Conservation (phyloP, 2,329 filamentous ascomycete genomes). For the Rhytidhysteron rufulum region DNA sequence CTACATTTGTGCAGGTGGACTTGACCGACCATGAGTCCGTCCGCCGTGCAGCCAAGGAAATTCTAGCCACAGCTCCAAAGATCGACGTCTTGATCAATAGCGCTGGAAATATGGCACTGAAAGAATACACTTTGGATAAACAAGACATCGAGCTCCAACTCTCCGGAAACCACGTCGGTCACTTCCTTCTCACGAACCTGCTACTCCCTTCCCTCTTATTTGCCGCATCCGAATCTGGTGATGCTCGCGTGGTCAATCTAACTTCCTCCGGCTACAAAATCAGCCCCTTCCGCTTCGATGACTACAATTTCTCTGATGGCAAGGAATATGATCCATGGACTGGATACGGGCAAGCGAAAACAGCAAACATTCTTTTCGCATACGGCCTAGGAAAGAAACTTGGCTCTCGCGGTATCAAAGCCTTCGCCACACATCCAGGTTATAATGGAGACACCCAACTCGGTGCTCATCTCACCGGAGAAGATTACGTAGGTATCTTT, state of each 20-base stretch:
- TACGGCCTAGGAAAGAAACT: conserved; percentile 6
- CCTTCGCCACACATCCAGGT: conserved; percentile 3
- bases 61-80: conserved; percentile 8
- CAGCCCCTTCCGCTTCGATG: conserved; percentile 1
- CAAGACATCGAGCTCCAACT: conserved; percentile 43
- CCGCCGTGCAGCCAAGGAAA: conserved; percentile 22
- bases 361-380: conserved; percentile 12
- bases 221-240: conserved; percentile 21
- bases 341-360: conserved; percentile 15
- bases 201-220: conserved; percentile 30
- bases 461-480: conserved; percentile 1
- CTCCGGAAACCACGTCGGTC: conserved; percentile 42
- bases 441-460: conserved; percentile 2
- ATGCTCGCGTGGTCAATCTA: conserved; percentile 6
- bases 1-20: conserved; percentile 24
- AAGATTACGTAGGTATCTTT: background rate
- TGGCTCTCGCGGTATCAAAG: background rate
- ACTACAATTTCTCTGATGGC: conserved; percentile 5
- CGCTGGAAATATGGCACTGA: conserved; percentile 24
- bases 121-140: conserved; percentile 20
- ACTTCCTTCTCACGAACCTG: conserved; percentile 37
- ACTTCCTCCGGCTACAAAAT: conserved; percentile 5
- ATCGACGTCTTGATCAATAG: conserved; percentile 39
- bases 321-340: conserved; percentile 9
- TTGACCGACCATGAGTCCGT: conserved; percentile 25